Evolutionary conservation across 2,329 filamentous ascomycete genomes (phyloP).

Genomic region (Ophiostoma quercus): DNA sequence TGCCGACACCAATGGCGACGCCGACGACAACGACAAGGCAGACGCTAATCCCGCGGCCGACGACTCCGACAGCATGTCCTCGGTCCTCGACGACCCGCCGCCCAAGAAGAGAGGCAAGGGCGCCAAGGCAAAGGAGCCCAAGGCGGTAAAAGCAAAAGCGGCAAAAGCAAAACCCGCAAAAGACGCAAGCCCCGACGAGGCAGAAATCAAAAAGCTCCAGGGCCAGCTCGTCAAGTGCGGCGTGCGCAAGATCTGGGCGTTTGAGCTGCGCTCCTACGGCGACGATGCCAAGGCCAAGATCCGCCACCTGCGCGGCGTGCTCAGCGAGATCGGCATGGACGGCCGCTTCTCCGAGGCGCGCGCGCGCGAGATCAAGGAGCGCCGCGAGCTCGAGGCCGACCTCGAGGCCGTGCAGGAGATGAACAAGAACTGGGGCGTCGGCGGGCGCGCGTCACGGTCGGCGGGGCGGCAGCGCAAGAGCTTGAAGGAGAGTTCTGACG

Average conservation of each 20-base stretch:
- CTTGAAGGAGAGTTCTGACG: slow-evolving; percentile 37
- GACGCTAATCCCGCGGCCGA: slow-evolving; percentile 16
- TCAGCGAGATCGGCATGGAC: slow-evolving; percentile 78
- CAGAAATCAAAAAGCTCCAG: slow-evolving; percentile 83
- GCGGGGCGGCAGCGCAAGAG: slow-evolving; percentile 26
- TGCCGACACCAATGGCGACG: not conserved
- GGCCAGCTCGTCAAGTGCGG: slow-evolving; percentile 84
- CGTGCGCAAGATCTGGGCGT: slow-evolving; percentile 84
- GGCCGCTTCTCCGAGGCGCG: slow-evolving; percentile 82
- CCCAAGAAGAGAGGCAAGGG: slow-evolving; percentile 24
- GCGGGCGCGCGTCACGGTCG: slow-evolving; percentile 39
- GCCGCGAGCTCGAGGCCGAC: slow-evolving; percentile 76
- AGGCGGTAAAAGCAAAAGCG: slow-evolving; percentile 34
- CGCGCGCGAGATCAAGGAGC: slow-evolving; percentile 80
- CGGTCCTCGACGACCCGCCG: slow-evolving; percentile 68
- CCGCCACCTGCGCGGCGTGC: slow-evolving; percentile 69
- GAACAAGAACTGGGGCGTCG: slow-evolving; percentile 69
- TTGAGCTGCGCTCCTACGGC: slow-evolving; percentile 70
- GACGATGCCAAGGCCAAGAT: slow-evolving; percentile 75
- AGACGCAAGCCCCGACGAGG: slow-evolving; percentile 51
- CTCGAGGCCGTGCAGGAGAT: slow-evolving; percentile 80
- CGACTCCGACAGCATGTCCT: slow-evolving; percentile 57
- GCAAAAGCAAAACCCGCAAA: slow-evolving; percentile 39
- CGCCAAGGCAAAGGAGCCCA: slow-evolving; percentile 30
- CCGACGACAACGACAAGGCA: not conserved